Evolutionary conservation across 352 stramenopile species (phyloP).

Genomic region (Phytophthora ramorum): DNA sequence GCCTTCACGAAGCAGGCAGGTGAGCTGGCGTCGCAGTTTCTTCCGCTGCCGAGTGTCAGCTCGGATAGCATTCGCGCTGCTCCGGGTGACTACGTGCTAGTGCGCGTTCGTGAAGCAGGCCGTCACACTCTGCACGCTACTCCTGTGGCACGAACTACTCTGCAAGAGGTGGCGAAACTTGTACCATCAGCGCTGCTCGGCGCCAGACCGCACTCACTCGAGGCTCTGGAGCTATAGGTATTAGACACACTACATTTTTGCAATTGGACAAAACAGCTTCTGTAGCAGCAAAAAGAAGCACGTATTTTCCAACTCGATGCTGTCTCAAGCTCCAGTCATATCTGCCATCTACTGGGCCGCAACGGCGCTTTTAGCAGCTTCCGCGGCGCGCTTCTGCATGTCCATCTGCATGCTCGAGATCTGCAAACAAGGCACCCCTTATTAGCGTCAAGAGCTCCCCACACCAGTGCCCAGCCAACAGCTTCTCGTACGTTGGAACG

Average conservation of each 20-base stretch:
- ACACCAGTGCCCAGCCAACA: background rate
- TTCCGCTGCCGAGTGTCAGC: conserved; percentile 46
- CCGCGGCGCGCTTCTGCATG: conserved; percentile 88
- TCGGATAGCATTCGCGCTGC: conserved; percentile 51
- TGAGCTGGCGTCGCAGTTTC: conserved; percentile 46
- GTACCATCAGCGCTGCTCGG: conserved; percentile 68
- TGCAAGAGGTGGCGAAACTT: conserved; percentile 62
- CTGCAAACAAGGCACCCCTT: conserved; percentile 27
- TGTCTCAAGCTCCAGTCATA: background rate
- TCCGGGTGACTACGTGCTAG: conserved; percentile 86
- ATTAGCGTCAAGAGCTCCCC: conserved; percentile 1
- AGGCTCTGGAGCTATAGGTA: conserved; percentile 46
- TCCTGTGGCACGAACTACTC: conserved; percentile 75
- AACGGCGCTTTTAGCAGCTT: conserved; percentile 72
- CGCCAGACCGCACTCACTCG: conserved; percentile 49
- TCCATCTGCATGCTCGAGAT: conserved; percentile 92
- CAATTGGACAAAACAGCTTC: conserved; percentile 2
- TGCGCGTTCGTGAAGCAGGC: conserved; percentile 79
- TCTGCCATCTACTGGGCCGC: conserved; percentile 41
- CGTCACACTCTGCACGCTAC: conserved; percentile 87
- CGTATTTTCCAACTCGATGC: conserved; percentile 15
- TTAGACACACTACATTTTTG: conserved; percentile 31
- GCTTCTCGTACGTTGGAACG: conserved; percentile 73
- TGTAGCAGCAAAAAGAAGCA: conserved; percentile 23
- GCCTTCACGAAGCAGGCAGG: conserved; percentile 53